Percentiles rank a stretch among this genome's conserved stretches.
phyloP scores from a whole-genome alignment of 2,329 filamentous ascomycete species.

The Alternaria alternata region DNA sequence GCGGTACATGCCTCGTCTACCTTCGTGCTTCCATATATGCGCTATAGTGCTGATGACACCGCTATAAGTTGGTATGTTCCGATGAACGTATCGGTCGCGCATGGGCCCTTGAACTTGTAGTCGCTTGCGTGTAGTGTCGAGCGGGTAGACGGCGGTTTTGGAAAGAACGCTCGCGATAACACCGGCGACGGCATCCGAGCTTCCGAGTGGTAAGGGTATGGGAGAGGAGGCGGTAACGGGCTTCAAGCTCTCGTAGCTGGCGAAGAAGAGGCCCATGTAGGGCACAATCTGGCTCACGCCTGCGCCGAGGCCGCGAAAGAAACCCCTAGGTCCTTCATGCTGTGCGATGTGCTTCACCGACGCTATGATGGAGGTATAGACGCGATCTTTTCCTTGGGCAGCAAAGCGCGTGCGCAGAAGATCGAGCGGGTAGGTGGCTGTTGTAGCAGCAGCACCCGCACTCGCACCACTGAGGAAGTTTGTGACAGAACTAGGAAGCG shows the following conservation, averaged over 20 bases:
- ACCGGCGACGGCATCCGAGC: slow-evolving; percentile 84
- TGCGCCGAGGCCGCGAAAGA: slow-evolving; percentile 86
- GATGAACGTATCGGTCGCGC: slow-evolving; percentile 77
- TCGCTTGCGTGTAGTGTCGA: slow-evolving; percentile 91
- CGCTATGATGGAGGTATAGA: slow-evolving; percentile 76
- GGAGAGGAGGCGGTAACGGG: slow-evolving; percentile 57
- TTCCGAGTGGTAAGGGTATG: slow-evolving; percentile 71
- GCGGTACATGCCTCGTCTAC: slow-evolving; percentile 81
- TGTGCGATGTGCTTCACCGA: slow-evolving; percentile 76
- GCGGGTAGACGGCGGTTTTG: slow-evolving; percentile 90
- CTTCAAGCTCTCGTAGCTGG: slow-evolving; percentile 79
- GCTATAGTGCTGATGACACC: slow-evolving; percentile 71
- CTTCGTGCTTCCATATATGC: slow-evolving; percentile 75
- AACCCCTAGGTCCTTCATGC: slow-evolving; percentile 79
- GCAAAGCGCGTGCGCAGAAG: slow-evolving; percentile 93
- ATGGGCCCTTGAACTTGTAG: slow-evolving; percentile 96
- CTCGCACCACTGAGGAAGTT: slow-evolving; percentile 84
- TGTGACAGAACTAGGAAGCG: slow-evolving; percentile 71
- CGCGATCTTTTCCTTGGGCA: slow-evolving; percentile 81
- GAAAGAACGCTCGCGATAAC: slow-evolving; percentile 79
- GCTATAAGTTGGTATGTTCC: slow-evolving; percentile 85
- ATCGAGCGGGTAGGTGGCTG: slow-evolving; percentile 89
- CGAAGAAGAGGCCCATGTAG: slow-evolving; percentile 97
- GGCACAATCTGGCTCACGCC: slow-evolving; percentile 88
- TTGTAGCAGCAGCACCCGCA: slow-evolving; percentile 83